A percentile compares a stretch with the other conserved stretches of the same genome.
These are phyloP conservation scores for Candolleomyces aberdarensis DNA, from an alignment of 768 basidiomycete species.

Conservation along the genomic window DNA sequence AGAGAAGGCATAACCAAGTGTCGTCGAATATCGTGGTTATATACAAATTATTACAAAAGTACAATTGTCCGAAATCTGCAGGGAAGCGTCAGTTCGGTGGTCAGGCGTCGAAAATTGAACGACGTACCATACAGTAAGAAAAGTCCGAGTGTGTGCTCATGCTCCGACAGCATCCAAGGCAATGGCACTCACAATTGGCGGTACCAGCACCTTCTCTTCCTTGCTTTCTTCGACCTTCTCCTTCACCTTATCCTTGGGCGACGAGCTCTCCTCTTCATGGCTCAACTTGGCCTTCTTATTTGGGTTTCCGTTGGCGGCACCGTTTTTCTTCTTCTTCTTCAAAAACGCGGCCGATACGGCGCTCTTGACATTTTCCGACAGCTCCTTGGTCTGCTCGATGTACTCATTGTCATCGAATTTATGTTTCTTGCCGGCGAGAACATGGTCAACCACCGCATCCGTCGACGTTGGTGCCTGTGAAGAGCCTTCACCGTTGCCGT, in stretches of 20 bases:
- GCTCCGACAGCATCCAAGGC: not conserved
- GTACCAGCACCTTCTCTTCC: not conserved
- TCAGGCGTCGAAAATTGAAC: no score
- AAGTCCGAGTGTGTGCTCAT: not conserved
- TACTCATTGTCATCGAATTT: constrained; percentile 91
- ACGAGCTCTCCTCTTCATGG: not conserved
- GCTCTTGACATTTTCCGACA: constrained; percentile 87
- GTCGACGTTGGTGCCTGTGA: not conserved
- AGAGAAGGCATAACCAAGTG: not conserved
- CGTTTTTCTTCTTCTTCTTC: constrained; percentile 20
- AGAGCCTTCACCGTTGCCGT: constrained; percentile 17
- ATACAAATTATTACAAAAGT: no score
- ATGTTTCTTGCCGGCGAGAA: constrained; percentile 74
- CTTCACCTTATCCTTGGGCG: constrained; percentile 20
- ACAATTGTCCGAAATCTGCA: no score
- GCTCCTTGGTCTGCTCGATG: constrained; percentile 85
- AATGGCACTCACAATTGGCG: not conserved
- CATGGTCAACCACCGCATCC: constrained; percentile 33
- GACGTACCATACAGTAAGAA: no score
- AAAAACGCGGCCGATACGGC: constrained; percentile 69
- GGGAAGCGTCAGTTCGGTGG: no score
- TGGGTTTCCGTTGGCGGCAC: constrained; percentile 4
- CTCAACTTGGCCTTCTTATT: constrained; percentile 2
- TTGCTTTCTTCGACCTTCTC: not conserved
- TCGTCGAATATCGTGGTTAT: no score